These are phyloP conservation scores for Crithidia acanthocephali DNA, from an alignment of 208 protist genomes.

Conservation along the genomic window DNA sequence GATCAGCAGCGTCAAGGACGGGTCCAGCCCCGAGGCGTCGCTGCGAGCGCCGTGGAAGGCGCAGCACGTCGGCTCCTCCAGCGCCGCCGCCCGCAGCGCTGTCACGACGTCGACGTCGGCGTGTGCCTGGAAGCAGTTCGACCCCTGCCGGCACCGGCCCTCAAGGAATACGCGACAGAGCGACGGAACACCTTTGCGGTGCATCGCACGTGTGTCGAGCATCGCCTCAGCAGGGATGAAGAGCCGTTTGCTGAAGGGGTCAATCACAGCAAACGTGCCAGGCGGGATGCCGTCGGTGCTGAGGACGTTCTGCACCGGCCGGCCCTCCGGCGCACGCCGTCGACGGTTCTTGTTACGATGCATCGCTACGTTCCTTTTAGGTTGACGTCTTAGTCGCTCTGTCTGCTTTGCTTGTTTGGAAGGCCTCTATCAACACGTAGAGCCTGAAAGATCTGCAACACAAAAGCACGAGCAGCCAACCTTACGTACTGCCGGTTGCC, in stretches of 20 bases:
- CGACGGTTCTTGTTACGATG: conserved; percentile 41
- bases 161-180: conserved; percentile 81
- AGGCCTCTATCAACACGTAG: no score
- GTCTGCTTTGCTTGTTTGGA: no score
- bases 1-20: conserved; percentile 19
- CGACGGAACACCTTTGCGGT: conserved; percentile 77
- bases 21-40: conserved; percentile 34
- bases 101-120: conserved; percentile 53
- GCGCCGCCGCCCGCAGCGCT: conserved; percentile 57
- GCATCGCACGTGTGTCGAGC: conserved; percentile 76
- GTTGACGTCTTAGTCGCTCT: no score
- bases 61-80: conserved; percentile 80
- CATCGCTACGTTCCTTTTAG: background rate
- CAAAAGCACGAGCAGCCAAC: no score
- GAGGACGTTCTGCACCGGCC: conserved; percentile 53
- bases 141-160: conserved; percentile 79
- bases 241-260: conserved; percentile 76
- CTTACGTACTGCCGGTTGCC: no score
- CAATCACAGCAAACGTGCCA: conserved; percentile 81
- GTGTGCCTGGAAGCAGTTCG: conserved; percentile 81
- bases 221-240: conserved; percentile 70
- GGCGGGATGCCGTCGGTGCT: conserved; percentile 51
- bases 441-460: no score
- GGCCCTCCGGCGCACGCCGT: conserved; percentile 22
- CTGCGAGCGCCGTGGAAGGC: conserved; percentile 51